Base-by-base conservation (phyloP, 2,329 filamentous ascomycete genomes). In the Pseudogymnoascus sp. region DNA sequence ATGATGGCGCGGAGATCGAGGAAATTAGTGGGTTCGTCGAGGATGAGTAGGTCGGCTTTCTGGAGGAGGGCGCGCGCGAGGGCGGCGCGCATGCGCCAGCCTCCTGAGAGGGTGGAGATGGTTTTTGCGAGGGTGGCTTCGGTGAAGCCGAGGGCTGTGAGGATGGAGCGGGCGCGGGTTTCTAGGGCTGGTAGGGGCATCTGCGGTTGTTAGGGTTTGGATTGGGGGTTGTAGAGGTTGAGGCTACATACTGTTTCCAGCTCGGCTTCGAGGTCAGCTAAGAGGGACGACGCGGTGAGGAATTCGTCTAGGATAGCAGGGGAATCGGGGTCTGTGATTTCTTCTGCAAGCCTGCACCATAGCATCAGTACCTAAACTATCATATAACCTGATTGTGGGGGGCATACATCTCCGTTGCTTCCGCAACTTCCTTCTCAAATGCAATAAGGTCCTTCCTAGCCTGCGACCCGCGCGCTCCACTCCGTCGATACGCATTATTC, bases 1-100 rank as follows among this genome's bases (percentile, higher is more conserved):
- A 96, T 85, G 64, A 96, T 92, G 1, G 90, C 90, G 0, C 92
- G 81, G 0, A 96, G 79, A 71, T 96, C 91, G 1, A 96, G 81
- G 72, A 91, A 96, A 72, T 96, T 96, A 36, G 91, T 96, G 0
- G 92, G 92, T 73, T 96, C 91, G 73, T 96, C 91, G 1, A 96
- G 83, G 61, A 96, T 87, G 65, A 96, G 79, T 2, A 96, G 85
- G 68, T 96, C 90, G 0, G 87, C 84, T 6, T 88, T 84, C 67
- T 92, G 88, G 1, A 91, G 83, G 3, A 96, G 79, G 0, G 85
- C 84, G 2, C 79, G 79, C 2, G 88, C 87, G 0, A 91, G 79
- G 65, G 85, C 79, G 28, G 84, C 85, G 8, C 89, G 83, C 85
- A 90, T 91, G 66, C 81, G 83, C 88, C 88, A 91, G 1, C 89